Percentiles rank a stretch among this genome's conserved stretches.
Conservation (phyloP, 768 basidiomycete genomes). For the Hericium coralloides region DNA sequence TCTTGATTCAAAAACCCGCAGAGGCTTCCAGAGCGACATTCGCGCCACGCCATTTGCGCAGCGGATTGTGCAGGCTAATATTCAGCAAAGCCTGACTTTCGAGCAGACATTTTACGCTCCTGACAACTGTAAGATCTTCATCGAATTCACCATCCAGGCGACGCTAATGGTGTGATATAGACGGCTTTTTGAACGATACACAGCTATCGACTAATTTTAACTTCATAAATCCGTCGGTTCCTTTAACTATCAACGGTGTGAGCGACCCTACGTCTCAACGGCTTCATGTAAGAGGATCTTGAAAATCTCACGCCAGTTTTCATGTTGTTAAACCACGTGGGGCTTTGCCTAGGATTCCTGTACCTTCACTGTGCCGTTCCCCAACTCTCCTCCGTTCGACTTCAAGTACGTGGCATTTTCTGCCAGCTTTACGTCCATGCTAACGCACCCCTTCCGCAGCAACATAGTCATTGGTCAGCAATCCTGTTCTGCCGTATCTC, state of each 20-base stretch:
- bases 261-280: slow-evolving; percentile 24
- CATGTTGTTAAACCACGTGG: not conserved
- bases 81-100: slow-evolving; percentile 32
- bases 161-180: slow-evolving; percentile 1
- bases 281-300: slow-evolving; percentile 18
- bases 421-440: not conserved
- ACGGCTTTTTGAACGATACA: slow-evolving; percentile 25
- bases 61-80: slow-evolving; percentile 47
- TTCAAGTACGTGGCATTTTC: slow-evolving; percentile 2
- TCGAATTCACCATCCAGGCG: not conserved
- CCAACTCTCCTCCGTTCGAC: slow-evolving; percentile 6
- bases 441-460: not conserved
- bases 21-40: slow-evolving; percentile 47
- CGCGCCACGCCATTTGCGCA: slow-evolving; percentile 50
- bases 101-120: slow-evolving; percentile 35
- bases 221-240: slow-evolving; percentile 23
- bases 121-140: slow-evolving; percentile 38
- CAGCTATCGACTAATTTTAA: slow-evolving; percentile 17
- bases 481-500: no score
- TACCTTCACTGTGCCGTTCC: not conserved
- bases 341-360: slow-evolving; percentile 24
- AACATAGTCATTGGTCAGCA: slow-evolving; percentile 7
- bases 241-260: slow-evolving; percentile 21
- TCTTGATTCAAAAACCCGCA: slow-evolving; percentile 13
- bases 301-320: no score